Evolutionary conservation across 148 eudicot species (phyloP).

Genomic region (Gaultheria prostrata): DNA sequence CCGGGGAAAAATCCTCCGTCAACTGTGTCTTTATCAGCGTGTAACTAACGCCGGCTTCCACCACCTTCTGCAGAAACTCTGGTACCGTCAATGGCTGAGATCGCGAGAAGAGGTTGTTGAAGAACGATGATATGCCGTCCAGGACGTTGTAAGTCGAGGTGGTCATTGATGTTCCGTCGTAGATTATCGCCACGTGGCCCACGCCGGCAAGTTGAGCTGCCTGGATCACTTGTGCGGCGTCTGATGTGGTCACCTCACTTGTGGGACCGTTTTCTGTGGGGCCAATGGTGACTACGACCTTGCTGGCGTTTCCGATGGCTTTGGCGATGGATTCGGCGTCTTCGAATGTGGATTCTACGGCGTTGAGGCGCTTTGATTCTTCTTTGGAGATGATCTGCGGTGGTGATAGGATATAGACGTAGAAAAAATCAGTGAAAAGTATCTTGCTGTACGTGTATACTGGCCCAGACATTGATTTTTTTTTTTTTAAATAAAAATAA

Average conservation of each 20-base stretch:
- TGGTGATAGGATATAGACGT: not conserved
- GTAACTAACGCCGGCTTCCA: conserved; percentile 61
- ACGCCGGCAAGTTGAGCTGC: conserved; percentile 88
- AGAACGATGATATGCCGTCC: conserved; percentile 69
- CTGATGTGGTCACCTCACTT: conserved; percentile 47
- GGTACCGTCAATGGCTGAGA: conserved; percentile 58
- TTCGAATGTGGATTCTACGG: conserved; percentile 70
- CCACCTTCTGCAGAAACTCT: conserved; percentile 58
- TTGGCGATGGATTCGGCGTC: conserved; percentile 82
- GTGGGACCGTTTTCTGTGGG: conserved; percentile 63
- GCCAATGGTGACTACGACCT: conserved; percentile 83
- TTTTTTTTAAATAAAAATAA: too few relatives aligned
- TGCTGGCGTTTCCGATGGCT: conserved; percentile 91
- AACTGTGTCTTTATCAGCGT: conserved; percentile 67
- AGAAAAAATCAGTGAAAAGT: not conserved
- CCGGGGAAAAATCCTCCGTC: conserved; percentile 70
- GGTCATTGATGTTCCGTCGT: conserved; percentile 32
- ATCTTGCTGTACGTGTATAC: too few relatives aligned
- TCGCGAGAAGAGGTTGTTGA: conserved; percentile 62
- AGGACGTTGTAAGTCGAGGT: conserved; percentile 61
- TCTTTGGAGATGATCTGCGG: conserved; percentile 81
- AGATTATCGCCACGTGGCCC: conserved; percentile 68
- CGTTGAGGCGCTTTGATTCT: conserved; percentile 84
- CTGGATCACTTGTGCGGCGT: conserved; percentile 70
- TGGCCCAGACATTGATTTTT: too few relatives aligned